Percentiles rank a stretch among this genome's conserved stretches.
phyloP scores from a whole-genome alignment of 768 basidiomycete genomes.

The Tricholoma terreum region DNA sequence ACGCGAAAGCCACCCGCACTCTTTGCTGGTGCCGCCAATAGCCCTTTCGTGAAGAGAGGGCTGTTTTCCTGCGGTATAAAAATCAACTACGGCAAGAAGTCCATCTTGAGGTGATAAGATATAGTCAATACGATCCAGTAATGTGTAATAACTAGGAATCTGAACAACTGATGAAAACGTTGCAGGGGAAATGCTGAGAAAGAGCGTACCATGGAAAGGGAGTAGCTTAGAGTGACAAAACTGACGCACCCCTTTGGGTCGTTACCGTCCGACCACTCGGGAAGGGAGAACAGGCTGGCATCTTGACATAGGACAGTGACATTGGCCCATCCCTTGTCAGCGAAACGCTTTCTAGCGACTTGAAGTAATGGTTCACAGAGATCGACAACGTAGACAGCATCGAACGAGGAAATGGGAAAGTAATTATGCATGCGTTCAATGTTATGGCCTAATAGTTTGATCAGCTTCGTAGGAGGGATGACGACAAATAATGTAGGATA shows the following conservation, averaged over 20 bases:
- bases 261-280: constrained; percentile 48
- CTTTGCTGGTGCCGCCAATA: constrained; percentile 59
- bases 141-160: constrained; percentile 62
- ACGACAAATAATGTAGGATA: constrained; percentile 13
- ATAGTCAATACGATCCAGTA: constrained; percentile 66
- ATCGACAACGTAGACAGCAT: constrained; percentile 69
- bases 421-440: constrained; percentile 70
- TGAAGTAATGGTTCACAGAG: constrained; percentile 70
- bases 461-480: background rate
- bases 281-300: constrained; percentile 62
- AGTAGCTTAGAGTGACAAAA: constrained; percentile 54
- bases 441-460: constrained; percentile 38
- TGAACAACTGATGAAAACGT: constrained; percentile 16
- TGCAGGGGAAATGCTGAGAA: constrained; percentile 4
- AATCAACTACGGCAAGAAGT: constrained; percentile 67
- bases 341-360: constrained; percentile 67
- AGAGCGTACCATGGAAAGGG: constrained; percentile 48
- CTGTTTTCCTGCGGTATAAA: constrained; percentile 61
- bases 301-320: constrained; percentile 72
- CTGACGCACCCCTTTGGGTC: constrained; percentile 56
- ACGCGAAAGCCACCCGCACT: constrained; percentile 61
- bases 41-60: constrained; percentile 56
- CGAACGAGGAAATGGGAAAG: constrained; percentile 56
- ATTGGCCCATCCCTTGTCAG: constrained; percentile 67
- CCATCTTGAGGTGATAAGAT: constrained; percentile 59